These are phyloP conservation scores for Fraxinus sp. DNA, from an alignment of 305 asterid genomes.

Conservation along the genomic window DNA sequence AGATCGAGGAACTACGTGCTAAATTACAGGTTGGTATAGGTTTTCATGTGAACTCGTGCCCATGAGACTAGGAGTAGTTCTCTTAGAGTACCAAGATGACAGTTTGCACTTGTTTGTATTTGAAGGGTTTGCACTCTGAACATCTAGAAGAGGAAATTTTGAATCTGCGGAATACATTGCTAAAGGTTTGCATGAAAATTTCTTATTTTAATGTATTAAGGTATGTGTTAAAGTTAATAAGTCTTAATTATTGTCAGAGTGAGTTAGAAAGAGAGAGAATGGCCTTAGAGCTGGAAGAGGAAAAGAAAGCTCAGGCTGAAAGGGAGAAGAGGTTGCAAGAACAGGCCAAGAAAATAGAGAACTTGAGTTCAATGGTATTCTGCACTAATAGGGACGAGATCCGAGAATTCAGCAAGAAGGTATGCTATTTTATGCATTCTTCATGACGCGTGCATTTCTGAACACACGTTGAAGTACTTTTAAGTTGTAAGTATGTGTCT, in stretches of 20 bases:
- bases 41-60: constrained; percentile 10
- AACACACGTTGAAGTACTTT: constrained; percentile 9
- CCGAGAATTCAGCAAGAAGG: constrained; percentile 62
- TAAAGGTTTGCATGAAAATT: constrained; percentile 54
- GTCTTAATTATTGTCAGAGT: constrained; percentile 45
- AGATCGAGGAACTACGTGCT: constrained; percentile 91
- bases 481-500: not conserved
- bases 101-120: constrained; percentile 29
- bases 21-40: constrained; percentile 63
- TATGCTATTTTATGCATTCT: constrained; percentile 31
- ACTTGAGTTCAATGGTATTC: constrained; percentile 88
- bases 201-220: constrained; percentile 25
- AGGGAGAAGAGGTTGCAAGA: constrained; percentile 77
- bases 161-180: constrained; percentile 84
- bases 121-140: constrained; percentile 80
- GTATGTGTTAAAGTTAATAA: constrained; percentile 16
- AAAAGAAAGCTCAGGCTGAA: constrained; percentile 95
- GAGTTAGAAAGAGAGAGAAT: constrained; percentile 95
- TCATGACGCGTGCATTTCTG: constrained; percentile 4
- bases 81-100: constrained; percentile 24
- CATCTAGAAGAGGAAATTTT: constrained; percentile 81
- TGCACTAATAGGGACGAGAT: constrained; percentile 68
- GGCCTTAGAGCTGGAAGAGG: constrained; percentile 91
- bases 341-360: constrained; percentile 86
- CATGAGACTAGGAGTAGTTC: constrained; percentile 18